These are phyloP conservation scores for Clarkia xantiana DNA, from an alignment of 345 rosid species.

Conservation along the genomic window DNA sequence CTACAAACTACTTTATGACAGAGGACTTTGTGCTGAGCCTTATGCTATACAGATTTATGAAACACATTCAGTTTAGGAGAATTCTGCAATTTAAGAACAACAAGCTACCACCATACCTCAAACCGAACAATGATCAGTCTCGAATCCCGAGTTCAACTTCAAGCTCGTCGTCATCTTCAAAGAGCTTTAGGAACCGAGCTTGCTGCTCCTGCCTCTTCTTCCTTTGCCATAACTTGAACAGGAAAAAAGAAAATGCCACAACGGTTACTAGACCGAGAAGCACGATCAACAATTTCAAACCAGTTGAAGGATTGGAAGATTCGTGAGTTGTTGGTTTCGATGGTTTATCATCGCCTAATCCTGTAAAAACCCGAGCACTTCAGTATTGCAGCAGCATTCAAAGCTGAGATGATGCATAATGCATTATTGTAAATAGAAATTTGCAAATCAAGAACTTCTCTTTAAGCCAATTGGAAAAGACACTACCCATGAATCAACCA, in stretches of 20 bases:
- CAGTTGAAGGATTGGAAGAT: background rate
- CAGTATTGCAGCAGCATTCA: too few species aligned
- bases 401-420: too few species aligned
- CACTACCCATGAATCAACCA: too few species aligned
- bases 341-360: background rate
- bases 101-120: background rate
- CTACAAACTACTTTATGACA: background rate
- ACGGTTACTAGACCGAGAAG: slow-evolving; percentile 11
- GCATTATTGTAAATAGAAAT: too few species aligned
- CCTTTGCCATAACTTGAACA: slow-evolving; percentile 31
- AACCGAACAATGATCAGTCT: slow-evolving; percentile 12
- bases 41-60: too few species aligned
- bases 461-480: too few species aligned
- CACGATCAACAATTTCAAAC: slow-evolving; percentile 6
- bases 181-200: slow-evolving; percentile 31
- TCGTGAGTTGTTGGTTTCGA: slow-evolving; percentile 3
- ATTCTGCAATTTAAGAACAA: too few species aligned
- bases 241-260: slow-evolving; percentile 17
- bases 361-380: background rate
- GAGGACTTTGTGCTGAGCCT: background rate
- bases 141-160: slow-evolving; percentile 37
- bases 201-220: slow-evolving; percentile 33
- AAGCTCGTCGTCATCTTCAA: slow-evolving; percentile 39
- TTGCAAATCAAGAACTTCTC: too few species aligned
- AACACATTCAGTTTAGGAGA: too few species aligned